Conservation (phyloP, 2,329 filamentous ascomycete genomes). For the Apiospora hydei region DNA sequence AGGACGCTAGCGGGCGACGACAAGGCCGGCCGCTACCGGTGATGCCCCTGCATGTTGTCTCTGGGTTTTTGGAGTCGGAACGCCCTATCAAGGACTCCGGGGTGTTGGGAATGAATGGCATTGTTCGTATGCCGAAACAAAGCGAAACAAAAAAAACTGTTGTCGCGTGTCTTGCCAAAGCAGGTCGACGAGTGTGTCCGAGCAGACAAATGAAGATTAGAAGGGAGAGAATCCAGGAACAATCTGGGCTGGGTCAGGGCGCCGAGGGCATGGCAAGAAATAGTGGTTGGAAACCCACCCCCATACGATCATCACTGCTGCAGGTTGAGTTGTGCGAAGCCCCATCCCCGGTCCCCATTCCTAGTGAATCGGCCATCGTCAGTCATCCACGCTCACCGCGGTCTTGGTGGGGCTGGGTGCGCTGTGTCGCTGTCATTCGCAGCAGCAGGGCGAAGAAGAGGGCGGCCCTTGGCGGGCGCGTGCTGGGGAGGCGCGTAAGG, state of each 20-base stretch:
- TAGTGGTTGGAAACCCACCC: background rate
- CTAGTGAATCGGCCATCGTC: background rate
- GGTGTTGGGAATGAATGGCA: conserved; percentile 71
- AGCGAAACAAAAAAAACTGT: background rate
- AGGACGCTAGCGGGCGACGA: conserved; percentile 70
- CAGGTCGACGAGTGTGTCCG: background rate
- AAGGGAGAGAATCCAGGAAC: conserved; percentile 1
- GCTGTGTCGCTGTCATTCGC: conserved; percentile 1
- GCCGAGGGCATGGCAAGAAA: background rate
- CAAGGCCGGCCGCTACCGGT: conserved; percentile 85
- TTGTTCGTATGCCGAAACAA: conserved; percentile 20
- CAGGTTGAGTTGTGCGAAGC: conserved; percentile 12
- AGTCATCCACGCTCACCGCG: conserved; percentile 18
- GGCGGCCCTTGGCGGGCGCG: background rate
- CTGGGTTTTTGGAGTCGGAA: conserved; percentile 84
- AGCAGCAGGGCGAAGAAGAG: background rate
- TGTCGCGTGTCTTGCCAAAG: background rate
- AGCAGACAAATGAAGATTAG: background rate
- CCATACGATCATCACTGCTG: background rate
- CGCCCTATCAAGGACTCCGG: conserved; percentile 82
- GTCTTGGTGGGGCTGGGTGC: background rate
- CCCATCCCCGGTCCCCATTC: background rate
- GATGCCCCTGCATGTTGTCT: conserved; percentile 86
- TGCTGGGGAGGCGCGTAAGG: background rate
- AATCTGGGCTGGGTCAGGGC: background rate